Conservation (phyloP, 306 rosid genomes). For the Quillaja saponaria region DNA sequence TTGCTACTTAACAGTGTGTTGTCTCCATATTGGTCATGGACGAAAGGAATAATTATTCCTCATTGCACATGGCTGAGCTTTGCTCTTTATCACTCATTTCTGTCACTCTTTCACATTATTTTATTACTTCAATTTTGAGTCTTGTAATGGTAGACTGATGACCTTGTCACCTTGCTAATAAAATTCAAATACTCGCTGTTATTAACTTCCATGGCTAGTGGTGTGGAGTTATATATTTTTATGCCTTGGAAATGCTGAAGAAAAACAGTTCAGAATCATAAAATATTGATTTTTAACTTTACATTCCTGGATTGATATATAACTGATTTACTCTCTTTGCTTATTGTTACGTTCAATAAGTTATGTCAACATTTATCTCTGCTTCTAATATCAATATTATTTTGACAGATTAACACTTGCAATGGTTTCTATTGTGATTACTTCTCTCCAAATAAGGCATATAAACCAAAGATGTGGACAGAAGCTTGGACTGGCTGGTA, state of each 20-base stretch:
- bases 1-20: constrained; percentile 26
- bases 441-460: constrained; percentile 89
- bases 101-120: constrained; percentile 15
- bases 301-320: constrained; percentile 12
- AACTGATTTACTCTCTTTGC: constrained; percentile 3
- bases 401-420: constrained; percentile 83
- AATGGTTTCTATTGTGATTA: constrained; percentile 96
- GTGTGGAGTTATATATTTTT: constrained; percentile 11
- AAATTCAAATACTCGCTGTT: constrained; percentile 12
- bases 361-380: not conserved
- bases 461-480: constrained; percentile 99
- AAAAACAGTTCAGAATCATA: constrained; percentile 23
- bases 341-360: not conserved
- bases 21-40: constrained; percentile 34
- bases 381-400: constrained; percentile 26
- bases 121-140: constrained; percentile 26
- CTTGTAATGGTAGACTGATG: constrained; percentile 27
- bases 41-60: constrained; percentile 31
- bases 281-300: constrained; percentile 4
- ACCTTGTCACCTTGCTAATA: constrained; percentile 14
- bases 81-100: constrained; percentile 22
- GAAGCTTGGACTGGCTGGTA: constrained; percentile 99
- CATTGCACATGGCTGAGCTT: constrained; percentile 39
- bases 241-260: constrained; percentile 18
- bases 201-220: constrained; percentile 24